Percentiles rank a stretch among this genome's conserved stretches.
These are phyloP conservation scores for Pseudogymnoascus sp. DNA, from an alignment of 2,329 filamentous ascomycete species.

Conservation along the genomic window DNA sequence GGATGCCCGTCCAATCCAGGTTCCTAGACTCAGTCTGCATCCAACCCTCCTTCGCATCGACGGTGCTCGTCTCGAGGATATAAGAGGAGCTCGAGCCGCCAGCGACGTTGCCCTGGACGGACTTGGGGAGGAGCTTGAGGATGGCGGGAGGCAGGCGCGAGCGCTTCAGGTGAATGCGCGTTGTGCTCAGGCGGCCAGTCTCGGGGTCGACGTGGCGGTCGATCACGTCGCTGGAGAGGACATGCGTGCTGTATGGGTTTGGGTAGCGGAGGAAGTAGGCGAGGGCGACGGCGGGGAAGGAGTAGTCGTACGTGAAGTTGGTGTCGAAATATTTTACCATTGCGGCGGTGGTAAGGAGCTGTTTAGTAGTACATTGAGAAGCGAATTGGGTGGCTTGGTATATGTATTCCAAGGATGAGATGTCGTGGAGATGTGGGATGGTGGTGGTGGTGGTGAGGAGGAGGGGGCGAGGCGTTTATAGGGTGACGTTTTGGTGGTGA, in stretches of 20 bases:
- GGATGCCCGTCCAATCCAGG: constrained; percentile 71
- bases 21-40: constrained; percentile 78
- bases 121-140: constrained; percentile 65
- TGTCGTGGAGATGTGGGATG: constrained; percentile 14
- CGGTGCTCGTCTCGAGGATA: constrained; percentile 71
- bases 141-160: constrained; percentile 68
- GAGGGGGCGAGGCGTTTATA: background rate
- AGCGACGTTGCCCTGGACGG: constrained; percentile 44
- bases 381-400: background rate
- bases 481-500: constrained; percentile 7
- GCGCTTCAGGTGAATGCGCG: constrained; percentile 74
- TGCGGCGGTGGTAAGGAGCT: constrained; percentile 10
- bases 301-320: constrained; percentile 68
- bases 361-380: constrained; percentile 9
- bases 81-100: constrained; percentile 62
- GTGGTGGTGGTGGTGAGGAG: constrained; percentile 11
- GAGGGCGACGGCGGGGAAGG: constrained; percentile 77
- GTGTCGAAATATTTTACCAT: constrained; percentile 38
- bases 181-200: constrained; percentile 70
- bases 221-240: constrained; percentile 77
- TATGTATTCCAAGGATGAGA: background rate
- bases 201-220: constrained; percentile 61
- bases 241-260: constrained; percentile 76
- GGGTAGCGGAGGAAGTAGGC: constrained; percentile 87
- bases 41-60: constrained; percentile 73